Base-by-base conservation (phyloP, 2,329 filamentous ascomycete genomes). In the Huntiella abstrusa region DNA sequence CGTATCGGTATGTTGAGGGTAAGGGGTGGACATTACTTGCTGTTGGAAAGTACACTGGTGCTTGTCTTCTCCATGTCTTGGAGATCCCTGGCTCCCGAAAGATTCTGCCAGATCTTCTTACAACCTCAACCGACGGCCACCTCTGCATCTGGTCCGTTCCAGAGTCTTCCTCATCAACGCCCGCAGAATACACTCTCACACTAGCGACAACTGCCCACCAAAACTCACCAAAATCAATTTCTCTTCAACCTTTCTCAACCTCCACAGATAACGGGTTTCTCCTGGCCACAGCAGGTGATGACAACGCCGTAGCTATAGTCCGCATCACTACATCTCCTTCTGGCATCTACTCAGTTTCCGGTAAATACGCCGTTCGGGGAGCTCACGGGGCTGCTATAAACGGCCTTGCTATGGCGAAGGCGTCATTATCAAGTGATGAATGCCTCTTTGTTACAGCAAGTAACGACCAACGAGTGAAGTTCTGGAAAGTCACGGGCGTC, bases 231-330 rank as follows among this genome's bases (percentile, higher is more conserved):
- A 92, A 94, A 58, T 64, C 67, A 15, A 61, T 81, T 2, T 70
- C 70, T 50, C 49, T 75, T 43, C 51, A 54, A n/a, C 52, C 53
- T 62, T 52, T 53, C 51, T 81, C 1, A 56, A 83, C 5, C 84
- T 19, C 96, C 59, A 88, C 88, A 50, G 79, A 80, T 2, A 59
- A 50, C 16, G 15, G 52, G 53, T 64, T 53, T 53, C 51, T 82
- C 1, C 56, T 93, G 13, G 59, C 83, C 4, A 86, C 84, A 0
- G 85, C 83, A 19, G 86, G 91, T 16, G 91, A 98, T 55, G 91
- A 96, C 59, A 91, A 91, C 51, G 80, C 80, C 3, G 59, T 96
- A 0, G 78, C 72, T 0, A 39, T 50, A 7, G 48, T 51, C n/a
- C 43, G 28, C 11, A 22, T 48, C 10, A 28, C 53, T 5, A 33